Conservation (phyloP, 78 protist genomes). For the Creolimax fragrantissima region DNA sequence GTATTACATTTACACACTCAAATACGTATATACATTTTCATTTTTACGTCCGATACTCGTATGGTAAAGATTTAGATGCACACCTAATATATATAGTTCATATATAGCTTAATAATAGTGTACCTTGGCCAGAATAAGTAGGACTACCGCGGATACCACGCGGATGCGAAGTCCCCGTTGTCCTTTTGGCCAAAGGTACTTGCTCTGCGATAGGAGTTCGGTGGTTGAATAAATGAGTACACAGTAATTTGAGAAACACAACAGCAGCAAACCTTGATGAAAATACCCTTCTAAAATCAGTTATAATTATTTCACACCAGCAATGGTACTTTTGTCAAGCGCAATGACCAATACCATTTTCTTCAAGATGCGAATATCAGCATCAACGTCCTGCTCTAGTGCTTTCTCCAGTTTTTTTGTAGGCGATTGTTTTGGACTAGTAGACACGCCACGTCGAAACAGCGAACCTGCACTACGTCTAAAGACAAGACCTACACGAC, state of each 20-base stretch:
- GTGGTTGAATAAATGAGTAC: not conserved
- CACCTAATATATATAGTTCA: too few species aligned
- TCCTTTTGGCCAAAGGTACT: not conserved
- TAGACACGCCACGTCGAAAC: not conserved
- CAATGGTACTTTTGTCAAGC: not conserved
- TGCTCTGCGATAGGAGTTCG: not conserved
- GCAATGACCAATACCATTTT: not conserved
- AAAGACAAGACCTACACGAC: too few species aligned
- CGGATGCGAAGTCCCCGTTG: not conserved
- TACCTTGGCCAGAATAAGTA: not conserved
- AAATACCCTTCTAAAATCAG: not conserved
- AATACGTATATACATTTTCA: not conserved
- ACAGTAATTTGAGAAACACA: not conserved
- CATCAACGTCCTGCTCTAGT: not conserved
- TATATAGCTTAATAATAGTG: too few species aligned
- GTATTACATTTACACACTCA: not conserved
- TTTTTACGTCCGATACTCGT: not conserved
- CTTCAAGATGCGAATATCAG: not conserved
- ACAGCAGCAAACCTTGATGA: not conserved
- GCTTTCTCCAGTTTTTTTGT: not conserved
- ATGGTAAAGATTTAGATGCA: not conserved
- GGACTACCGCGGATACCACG: not conserved
- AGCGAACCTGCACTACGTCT: too few species aligned
- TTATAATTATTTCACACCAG: not conserved
- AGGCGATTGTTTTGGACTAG: not conserved